A percentile compares a stretch with the other conserved stretches of the same genome.
Conservation (phyloP, 2,329 filamentous ascomycete genomes). For the Fusarium annulatum region DNA sequence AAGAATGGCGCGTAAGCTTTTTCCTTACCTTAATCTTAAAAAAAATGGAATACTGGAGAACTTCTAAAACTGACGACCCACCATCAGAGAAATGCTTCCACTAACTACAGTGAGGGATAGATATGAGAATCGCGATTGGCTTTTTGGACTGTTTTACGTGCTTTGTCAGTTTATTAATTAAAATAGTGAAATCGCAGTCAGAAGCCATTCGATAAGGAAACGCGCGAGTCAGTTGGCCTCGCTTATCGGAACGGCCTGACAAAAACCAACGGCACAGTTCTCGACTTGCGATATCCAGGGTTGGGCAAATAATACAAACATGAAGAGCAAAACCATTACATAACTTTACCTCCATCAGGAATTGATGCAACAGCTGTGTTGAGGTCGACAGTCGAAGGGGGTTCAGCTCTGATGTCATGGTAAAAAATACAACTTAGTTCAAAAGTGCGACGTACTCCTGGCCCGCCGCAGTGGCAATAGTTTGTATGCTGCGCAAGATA, state of each 20-base stretch:
- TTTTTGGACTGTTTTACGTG: not conserved
- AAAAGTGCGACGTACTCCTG: no score
- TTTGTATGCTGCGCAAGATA: not conserved
- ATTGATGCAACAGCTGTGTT: not conserved
- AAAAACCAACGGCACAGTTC: not conserved
- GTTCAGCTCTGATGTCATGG: no score
- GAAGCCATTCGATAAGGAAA: not conserved
- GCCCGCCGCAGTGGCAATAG: rapidly evolving
- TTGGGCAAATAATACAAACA: no score
- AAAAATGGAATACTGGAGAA: not conserved
- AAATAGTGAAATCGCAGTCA: not conserved
- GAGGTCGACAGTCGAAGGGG: no score
- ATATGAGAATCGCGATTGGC: not conserved
- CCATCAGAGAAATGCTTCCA: not conserved
- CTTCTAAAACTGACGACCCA: not conserved
- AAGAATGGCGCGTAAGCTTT: not conserved
- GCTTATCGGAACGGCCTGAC: not conserved
- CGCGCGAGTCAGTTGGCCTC: not conserved
- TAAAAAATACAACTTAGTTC: no score
- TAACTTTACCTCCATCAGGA: rapidly evolving
- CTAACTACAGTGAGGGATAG: rapidly evolving
- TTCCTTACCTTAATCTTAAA: slow-evolving; percentile 1
- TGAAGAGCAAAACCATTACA: rapidly evolving
- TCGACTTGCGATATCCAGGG: no score
- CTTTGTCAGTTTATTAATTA: no score